These are phyloP conservation scores for Aspergillus melleus DNA, from an alignment of 2,329 filamentous ascomycete species.

Conservation along the genomic window DNA sequence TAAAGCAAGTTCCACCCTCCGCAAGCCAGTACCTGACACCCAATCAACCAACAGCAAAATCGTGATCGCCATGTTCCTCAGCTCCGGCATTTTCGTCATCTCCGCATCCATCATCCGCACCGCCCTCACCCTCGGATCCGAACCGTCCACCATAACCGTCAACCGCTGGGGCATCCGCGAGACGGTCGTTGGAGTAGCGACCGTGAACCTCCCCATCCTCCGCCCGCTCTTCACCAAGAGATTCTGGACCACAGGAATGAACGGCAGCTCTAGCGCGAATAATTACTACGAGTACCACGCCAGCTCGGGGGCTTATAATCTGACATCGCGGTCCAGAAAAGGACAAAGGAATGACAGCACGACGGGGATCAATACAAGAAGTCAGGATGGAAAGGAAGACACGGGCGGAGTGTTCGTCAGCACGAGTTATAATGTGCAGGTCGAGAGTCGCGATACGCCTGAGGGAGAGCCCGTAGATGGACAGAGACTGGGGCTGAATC, in stretches of 20 bases:
- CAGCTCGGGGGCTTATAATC: neutral
- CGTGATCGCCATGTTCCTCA: constrained; percentile 4
- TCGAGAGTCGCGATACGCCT: neutral
- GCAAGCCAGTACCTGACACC: neutral
- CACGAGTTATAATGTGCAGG: constrained; percentile 1
- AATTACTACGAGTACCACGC: neutral
- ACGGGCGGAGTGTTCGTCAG: neutral
- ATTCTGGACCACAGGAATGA: neutral
- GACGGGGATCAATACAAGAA: constrained; percentile 1
- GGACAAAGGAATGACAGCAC: neutral
- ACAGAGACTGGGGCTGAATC: neutral
- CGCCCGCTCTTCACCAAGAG: constrained; percentile 1
- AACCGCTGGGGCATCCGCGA: constrained; percentile 7
- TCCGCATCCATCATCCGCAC: constrained; percentile 4
- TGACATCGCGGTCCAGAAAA: constrained; percentile 1
- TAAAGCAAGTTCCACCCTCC: neutral
- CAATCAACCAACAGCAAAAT: neutral
- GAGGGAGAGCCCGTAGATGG: neutral
- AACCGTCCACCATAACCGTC: constrained; percentile 2
- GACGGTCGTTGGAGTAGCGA: constrained; percentile 3
- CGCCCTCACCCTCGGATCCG: neutral
- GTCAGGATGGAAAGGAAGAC: neutral
- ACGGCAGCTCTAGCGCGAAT: neutral
- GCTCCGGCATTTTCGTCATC: constrained; percentile 7
- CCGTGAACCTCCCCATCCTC: constrained; percentile 5